Evolutionary conservation across 2,329 filamentous ascomycete genomes (phyloP).

Genomic region (Fusarium xylarioides): DNA sequence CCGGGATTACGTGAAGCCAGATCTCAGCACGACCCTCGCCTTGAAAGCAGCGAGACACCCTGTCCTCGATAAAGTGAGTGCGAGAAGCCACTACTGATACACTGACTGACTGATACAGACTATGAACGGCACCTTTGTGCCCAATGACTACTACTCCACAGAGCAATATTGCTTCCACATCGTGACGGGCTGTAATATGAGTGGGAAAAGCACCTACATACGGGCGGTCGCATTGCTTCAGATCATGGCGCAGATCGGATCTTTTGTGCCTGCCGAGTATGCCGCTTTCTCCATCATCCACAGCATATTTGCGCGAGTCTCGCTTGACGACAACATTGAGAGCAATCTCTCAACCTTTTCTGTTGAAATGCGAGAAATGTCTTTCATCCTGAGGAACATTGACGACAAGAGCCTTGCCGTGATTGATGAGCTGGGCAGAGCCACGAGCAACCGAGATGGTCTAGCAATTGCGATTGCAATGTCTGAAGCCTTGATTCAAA

Average conservation of each 20-base stretch:
- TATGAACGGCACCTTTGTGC: conserved; percentile 75
- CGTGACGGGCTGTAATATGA: conserved; percentile 98
- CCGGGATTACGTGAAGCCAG: conserved; percentile 68
- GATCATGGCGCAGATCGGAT: conserved; percentile 94
- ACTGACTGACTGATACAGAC: conserved; percentile 51
- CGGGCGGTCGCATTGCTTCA: conserved; percentile 82
- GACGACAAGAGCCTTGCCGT: conserved; percentile 80
- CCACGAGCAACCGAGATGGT: conserved; percentile 88
- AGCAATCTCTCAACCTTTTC: conserved; percentile 94
- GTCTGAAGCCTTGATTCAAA: conserved; percentile 85
- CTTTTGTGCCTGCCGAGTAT: conserved; percentile 87
- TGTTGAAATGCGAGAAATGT: conserved; percentile 94
- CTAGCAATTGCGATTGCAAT: conserved; percentile 90
- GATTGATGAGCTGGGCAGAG: conserved; percentile 90
- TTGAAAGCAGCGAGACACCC: conserved; percentile 81
- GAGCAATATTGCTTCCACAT: conserved; percentile 87
- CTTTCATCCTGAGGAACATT: conserved; percentile 88
- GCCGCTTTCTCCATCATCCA: conserved; percentile 82
- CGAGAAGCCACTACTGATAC: background rate
- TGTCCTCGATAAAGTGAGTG: conserved; percentile 72
- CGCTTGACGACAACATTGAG: conserved; percentile 87
- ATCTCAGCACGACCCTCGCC: conserved; percentile 73
- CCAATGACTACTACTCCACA: conserved; percentile 90
- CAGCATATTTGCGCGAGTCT: conserved; percentile 87
- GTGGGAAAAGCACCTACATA: conserved; percentile 96